These are phyloP conservation scores for Amaranthus palmeri DNA, from an alignment of 148 eudicot genomes.

Conservation along the genomic window DNA sequence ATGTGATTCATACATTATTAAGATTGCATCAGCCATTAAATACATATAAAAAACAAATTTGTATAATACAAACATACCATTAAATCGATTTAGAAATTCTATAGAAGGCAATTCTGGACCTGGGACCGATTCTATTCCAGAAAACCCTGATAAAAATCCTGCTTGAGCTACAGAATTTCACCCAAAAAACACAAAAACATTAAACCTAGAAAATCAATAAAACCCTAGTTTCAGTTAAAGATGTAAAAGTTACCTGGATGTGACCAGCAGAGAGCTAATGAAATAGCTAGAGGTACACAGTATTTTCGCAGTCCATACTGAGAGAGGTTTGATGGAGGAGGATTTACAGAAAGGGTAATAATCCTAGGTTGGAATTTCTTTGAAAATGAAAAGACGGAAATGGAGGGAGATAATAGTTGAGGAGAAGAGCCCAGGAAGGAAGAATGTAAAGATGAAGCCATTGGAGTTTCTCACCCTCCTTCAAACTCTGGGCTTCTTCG, in stretches of 20 bases:
- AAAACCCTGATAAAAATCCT: constrained; percentile 64
- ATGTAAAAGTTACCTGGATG: constrained; percentile 44
- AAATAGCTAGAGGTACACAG: constrained; percentile 46
- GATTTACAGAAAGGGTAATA: neutral
- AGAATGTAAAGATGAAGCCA: constrained; percentile 39
- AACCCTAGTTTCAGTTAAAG: neutral
- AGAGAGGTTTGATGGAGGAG: constrained; percentile 5
- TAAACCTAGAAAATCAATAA: neutral
- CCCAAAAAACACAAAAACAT: neutral
- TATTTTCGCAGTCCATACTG: constrained; percentile 29
- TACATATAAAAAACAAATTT: too few species aligned
- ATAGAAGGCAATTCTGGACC: constrained; percentile 77
- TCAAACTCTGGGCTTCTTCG: too few species aligned
- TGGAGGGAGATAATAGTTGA: constrained; percentile 3
- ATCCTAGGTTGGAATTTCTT: constrained; percentile 2
- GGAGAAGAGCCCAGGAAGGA: constrained; percentile 22
- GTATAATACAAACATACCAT: constrained; percentile 34
- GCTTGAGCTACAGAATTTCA: constrained; percentile 64
- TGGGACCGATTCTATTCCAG: constrained; percentile 78
- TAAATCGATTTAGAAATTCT: constrained; percentile 59
- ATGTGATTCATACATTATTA: neutral
- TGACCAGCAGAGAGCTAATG: constrained; percentile 47
- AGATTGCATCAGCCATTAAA: neutral
- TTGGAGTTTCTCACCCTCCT: constrained; percentile 11
- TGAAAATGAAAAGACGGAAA: constrained; percentile 3